A percentile compares a stretch with the other conserved stretches of the same genome.
These are phyloP conservation scores for Cystobasidium pallidum DNA, from an alignment of 1,284 basidiomycete species.

Conservation along the genomic window DNA sequence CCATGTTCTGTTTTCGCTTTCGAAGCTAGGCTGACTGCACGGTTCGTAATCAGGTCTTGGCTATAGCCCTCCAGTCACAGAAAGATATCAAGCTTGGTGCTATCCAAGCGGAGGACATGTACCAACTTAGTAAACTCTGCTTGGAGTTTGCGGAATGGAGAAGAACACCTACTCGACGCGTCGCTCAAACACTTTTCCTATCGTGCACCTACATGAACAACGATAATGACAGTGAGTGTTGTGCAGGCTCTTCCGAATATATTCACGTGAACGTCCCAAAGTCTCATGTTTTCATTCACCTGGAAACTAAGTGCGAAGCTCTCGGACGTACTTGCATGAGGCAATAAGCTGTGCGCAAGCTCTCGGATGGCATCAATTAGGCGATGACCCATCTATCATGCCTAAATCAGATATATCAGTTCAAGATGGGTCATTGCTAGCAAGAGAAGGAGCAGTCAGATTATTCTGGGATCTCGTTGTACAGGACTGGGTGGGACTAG, in stretches of 20 bases:
- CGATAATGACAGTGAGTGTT: slow-evolving; percentile 19
- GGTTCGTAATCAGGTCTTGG: neutral
- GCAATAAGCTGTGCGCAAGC: slow-evolving; percentile 17
- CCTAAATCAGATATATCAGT: slow-evolving; percentile 24
- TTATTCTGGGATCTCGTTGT: slow-evolving; percentile 21
- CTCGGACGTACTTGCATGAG: slow-evolving; percentile 11
- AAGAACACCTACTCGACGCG: slow-evolving; percentile 6
- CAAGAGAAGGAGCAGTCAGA: slow-evolving; percentile 26
- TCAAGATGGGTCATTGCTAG: slow-evolving; percentile 26
- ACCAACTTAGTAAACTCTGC: slow-evolving; percentile 20
- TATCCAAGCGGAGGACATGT: slow-evolving; percentile 24
- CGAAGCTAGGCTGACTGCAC: neutral
- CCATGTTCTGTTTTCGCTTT: no score
- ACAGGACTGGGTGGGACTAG: slow-evolving; percentile 25
- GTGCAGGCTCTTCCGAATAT: neutral
- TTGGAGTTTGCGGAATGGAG: slow-evolving; percentile 32
- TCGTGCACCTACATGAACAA: slow-evolving; percentile 14
- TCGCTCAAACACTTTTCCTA: slow-evolving; percentile 10
- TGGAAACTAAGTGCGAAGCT: neutral
- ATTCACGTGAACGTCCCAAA: no score
- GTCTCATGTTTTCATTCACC: no score
- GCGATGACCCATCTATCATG: slow-evolving; percentile 22
- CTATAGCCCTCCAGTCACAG: slow-evolving; percentile 24
- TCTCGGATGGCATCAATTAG: slow-evolving; percentile 25
- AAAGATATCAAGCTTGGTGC: slow-evolving; percentile 8